Base-by-base conservation (phyloP, 768 basidiomycete species). In the Ramaria sp. region DNA sequence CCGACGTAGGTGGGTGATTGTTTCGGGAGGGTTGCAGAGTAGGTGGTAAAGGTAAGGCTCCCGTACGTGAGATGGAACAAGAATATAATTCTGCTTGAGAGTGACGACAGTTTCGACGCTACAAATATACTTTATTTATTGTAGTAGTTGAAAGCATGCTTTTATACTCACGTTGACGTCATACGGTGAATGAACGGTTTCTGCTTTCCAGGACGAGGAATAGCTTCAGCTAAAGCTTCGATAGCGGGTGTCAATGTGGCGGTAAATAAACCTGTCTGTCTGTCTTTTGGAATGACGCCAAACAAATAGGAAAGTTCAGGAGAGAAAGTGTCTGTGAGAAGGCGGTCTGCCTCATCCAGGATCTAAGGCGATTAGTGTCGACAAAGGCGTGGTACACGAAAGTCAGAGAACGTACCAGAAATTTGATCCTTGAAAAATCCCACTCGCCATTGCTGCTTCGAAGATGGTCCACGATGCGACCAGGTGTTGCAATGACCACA, bases 211-310 rank as follows among this genome's bases (percentile, higher is more conserved):
- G 77, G 73, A 59, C 79, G 76, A 2, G 93, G 90, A 6, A 82
- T 69, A 18, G 83, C 82, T 36, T 77, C 73, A 5, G 83, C 85
- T 20, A 97, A 64, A 7, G 77, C 73, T 62, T 94, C 88, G 55
- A 99, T 89, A 0, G 91, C 79, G 5, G 83, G 77, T 4, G 92
- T 94, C 57, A 95, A 71, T 1, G 96, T 99, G 0, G 96, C 96
- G 0, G 96, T 99, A 69, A 98, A 98, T 39, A 99, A 76, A 61
- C 92, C 89, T 0, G 95, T 98, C 66, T 98, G 95, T n/a, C 96
- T 77, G 30, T 90, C 81, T 52, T 77, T 76, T 1, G 96, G 91
- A 15, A 98, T 73, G 34, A 77, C 71, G 34, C 71, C 69, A 66
- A 98, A 94, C 20, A 98, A 65, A 63, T 83, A 78, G 1, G 78